Percentiles rank a stretch among this genome's conserved stretches.
phyloP scores from a whole-genome alignment of 148 eudicot species.

The Vaccinium vitisidaea region DNA sequence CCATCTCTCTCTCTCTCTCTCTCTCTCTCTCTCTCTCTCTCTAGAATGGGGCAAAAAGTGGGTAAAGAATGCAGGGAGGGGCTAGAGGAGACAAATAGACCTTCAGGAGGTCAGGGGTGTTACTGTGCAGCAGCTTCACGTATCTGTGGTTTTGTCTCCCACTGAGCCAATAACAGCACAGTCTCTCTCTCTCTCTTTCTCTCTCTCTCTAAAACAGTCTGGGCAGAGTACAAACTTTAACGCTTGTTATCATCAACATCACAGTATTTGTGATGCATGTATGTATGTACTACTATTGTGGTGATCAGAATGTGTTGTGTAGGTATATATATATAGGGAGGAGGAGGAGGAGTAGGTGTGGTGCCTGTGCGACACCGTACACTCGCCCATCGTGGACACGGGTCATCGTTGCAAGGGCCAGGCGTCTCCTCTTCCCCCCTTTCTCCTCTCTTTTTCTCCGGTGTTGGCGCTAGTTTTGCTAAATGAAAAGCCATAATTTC shows the following conservation, averaged over 20 bases:
- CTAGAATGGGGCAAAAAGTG: not conserved
- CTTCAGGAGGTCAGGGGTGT: not conserved
- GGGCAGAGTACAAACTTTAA: not conserved
- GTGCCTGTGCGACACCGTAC: not conserved
- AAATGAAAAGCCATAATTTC: not conserved
- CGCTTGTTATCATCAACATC: not conserved
- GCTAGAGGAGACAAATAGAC: not conserved
- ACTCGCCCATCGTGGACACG: not conserved
- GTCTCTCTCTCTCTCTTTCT: not conserved
- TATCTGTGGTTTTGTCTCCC: not conserved
- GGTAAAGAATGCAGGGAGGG: not conserved
- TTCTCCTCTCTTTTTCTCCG: not conserved
- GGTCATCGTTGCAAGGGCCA: not conserved
- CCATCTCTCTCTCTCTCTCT: not conserved
- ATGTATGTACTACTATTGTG: not conserved
- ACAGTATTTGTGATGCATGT: not conserved
- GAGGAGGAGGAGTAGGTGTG: not conserved
- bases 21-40: not conserved
- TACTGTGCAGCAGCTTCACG: not conserved
- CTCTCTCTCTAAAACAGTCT: not conserved
- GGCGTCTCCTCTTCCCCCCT: not conserved
- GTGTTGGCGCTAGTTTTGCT: not conserved
- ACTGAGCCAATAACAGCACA: not conserved
- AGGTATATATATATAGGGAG: not conserved
- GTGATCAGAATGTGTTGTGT: not conserved